These are phyloP conservation scores for Psilocybe subaeruginosa DNA, from an alignment of 768 basidiomycete genomes.

Conservation along the genomic window DNA sequence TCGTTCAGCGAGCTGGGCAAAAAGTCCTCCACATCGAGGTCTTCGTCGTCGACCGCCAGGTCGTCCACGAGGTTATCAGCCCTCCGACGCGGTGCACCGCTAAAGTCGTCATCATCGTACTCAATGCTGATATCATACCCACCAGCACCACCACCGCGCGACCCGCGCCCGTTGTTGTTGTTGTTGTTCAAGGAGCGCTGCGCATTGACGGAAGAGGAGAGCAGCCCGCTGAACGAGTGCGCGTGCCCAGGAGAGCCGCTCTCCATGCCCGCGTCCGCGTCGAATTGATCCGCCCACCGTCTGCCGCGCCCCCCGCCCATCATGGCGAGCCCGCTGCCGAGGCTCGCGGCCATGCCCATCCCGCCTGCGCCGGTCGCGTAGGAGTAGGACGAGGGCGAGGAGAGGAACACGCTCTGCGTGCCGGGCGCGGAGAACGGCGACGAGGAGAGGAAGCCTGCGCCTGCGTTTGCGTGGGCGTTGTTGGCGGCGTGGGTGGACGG, in stretches of 20 bases:
- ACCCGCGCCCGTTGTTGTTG: too few relatives aligned
- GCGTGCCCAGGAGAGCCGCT: slow-evolving; percentile 12
- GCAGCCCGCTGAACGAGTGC: slow-evolving; percentile 23
- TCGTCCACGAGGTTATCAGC: slow-evolving; percentile 30
- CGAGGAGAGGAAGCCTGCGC: slow-evolving; percentile 46
- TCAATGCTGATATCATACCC: slow-evolving; percentile 39
- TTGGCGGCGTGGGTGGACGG: slow-evolving; percentile 17
- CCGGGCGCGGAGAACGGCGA: slow-evolving; percentile 84
- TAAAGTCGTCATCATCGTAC: slow-evolving; percentile 44
- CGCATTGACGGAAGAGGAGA: slow-evolving; percentile 27
- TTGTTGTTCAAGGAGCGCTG: slow-evolving; percentile 9
- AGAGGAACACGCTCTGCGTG: slow-evolving; percentile 56
- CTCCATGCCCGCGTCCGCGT: slow-evolving; percentile 18
- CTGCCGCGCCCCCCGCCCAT: slow-evolving; percentile 42
- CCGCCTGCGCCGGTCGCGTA: slow-evolving; percentile 38
- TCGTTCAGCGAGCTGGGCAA: slow-evolving; percentile 88
- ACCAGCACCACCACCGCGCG: slow-evolving; percentile 1
- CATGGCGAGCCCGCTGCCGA: slow-evolving; percentile 56
- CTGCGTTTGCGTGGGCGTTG: slow-evolving; percentile 13
- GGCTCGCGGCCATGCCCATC: slow-evolving; percentile 65
- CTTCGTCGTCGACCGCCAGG: slow-evolving; percentile 67
- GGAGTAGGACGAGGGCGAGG: slow-evolving; percentile 27
- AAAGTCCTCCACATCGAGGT: slow-evolving; percentile 73
- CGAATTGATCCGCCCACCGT: background rate
- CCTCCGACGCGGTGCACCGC: slow-evolving; percentile 21